A percentile compares a stretch with the other conserved stretches of the same genome.
Conservation (phyloP, 345 rosid genomes). For the rapeseed (Brassica napus) region Da-Ae NC_063448.1:19570501-19571000, state of each 20-base stretch:
- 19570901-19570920: constrained; percentile 30
- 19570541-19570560: constrained; percentile 88
- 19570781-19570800: constrained; percentile 74
- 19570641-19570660: background rate
- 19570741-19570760: constrained; percentile 85
- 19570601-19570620: background rate
- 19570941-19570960: constrained; percentile 14
- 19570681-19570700: constrained; percentile 88
- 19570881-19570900: constrained; percentile 68
- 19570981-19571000: constrained; percentile 93
- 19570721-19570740: constrained; percentile 81
- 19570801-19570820: constrained; percentile 96
- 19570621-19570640: background rate
- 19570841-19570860: constrained; percentile 74
- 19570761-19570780: constrained; percentile 53
- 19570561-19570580: constrained; percentile 43
- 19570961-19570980: constrained; percentile 76
- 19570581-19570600: constrained; percentile 5
- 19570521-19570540: constrained; percentile 92
- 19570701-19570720: constrained; percentile 87
- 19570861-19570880: constrained; percentile 85
- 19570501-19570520: constrained; percentile 98
- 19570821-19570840: constrained; percentile 80
- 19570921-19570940: constrained; percentile 1
- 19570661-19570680: constrained; percentile 11